These are phyloP conservation scores for Warburgia ugandensis DNA, from an alignment of 164 flowering plant species.

Conservation along the genomic window DNA sequence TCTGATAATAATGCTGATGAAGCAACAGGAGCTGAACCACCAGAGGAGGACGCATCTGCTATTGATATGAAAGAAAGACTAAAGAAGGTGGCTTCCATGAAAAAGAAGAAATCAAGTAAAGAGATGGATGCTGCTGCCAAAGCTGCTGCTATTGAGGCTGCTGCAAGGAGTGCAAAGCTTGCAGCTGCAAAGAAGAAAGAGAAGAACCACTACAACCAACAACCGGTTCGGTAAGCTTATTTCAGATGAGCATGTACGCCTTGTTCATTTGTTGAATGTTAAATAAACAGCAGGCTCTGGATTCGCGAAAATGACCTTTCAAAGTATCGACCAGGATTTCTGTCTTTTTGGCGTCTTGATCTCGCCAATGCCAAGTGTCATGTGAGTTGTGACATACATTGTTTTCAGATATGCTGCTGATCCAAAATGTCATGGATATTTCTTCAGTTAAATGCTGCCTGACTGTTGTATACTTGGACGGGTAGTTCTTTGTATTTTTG, in stretches of 20 bases:
- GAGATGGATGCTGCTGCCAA: slow-evolving; percentile 83
- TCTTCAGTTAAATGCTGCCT: no score
- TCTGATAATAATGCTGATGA: slow-evolving; percentile 25
- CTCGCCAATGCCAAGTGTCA: background rate
- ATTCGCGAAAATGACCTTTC: slow-evolving; percentile 5
- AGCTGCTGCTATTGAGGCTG: slow-evolving; percentile 81
- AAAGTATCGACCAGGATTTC: slow-evolving; percentile 3
- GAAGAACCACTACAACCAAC: slow-evolving; percentile 77
- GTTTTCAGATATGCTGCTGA: no score
- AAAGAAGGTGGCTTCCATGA: slow-evolving; percentile 60
- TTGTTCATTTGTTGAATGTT: slow-evolving; percentile 9
- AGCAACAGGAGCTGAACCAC: slow-evolving; percentile 24
- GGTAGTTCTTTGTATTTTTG: no score
- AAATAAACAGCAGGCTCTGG: slow-evolving; percentile 11
- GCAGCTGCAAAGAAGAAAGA: slow-evolving; percentile 99
- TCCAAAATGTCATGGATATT: no score
- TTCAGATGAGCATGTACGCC: slow-evolving; percentile 1
- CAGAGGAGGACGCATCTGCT: slow-evolving; percentile 30
- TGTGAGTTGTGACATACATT: slow-evolving; percentile 6
- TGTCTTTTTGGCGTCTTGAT: slow-evolving; percentile 2
- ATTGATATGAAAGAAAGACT: slow-evolving; percentile 74
- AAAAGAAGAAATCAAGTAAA: slow-evolving; percentile 75
- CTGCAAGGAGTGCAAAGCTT: slow-evolving; percentile 74
- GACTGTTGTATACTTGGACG: no score
- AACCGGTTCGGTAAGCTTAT: slow-evolving; percentile 42